Conservation (phyloP, 2,329 filamentous ascomycete genomes). For the Simplicillium aogashimaense region DNA sequence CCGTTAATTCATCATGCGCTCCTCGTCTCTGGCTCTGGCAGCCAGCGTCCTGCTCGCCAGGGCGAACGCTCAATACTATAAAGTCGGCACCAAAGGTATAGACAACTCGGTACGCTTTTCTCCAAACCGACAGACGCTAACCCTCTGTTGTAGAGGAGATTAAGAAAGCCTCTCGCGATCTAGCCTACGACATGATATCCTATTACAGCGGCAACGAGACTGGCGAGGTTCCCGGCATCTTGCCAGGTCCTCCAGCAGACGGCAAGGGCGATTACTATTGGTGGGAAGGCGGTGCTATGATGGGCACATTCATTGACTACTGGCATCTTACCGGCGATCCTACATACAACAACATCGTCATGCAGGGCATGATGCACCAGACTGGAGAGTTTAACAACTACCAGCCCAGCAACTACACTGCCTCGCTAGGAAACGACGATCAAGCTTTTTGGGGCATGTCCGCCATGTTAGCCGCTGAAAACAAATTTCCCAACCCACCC, state of each 20-base stretch:
- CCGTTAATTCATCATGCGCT: no score
- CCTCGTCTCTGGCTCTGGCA: not conserved
- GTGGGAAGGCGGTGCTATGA: slow-evolving; percentile 64
- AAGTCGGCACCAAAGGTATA: slow-evolving; percentile 6
- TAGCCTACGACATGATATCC: slow-evolving; percentile 31
- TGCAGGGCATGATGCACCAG: slow-evolving; percentile 47
- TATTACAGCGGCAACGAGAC: slow-evolving; percentile 33
- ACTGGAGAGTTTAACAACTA: slow-evolving; percentile 46
- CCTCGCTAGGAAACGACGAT: slow-evolving; percentile 57
- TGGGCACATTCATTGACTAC: slow-evolving; percentile 61
- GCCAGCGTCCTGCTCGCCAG: not conserved
- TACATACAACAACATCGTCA: slow-evolving; percentile 50
- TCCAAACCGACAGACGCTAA: no score
- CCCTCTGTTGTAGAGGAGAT: slow-evolving; percentile 22
- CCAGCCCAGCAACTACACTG: slow-evolving; percentile 50
- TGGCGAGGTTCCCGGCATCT: slow-evolving; percentile 36
- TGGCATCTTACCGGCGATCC: slow-evolving; percentile 57
- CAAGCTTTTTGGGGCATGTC: slow-evolving; percentile 63
- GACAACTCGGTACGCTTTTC: no score
- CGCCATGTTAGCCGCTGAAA: slow-evolving; percentile 57
- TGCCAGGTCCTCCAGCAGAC: slow-evolving; percentile 33
- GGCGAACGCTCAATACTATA: slow-evolving; percentile 4
- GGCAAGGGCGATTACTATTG: slow-evolving; percentile 52
- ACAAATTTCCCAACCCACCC: slow-evolving; percentile 50
- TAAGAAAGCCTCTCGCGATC: slow-evolving; percentile 24